Conservation (phyloP, 2,329 filamentous ascomycete genomes). For the Monilinia fructicola region DNA sequence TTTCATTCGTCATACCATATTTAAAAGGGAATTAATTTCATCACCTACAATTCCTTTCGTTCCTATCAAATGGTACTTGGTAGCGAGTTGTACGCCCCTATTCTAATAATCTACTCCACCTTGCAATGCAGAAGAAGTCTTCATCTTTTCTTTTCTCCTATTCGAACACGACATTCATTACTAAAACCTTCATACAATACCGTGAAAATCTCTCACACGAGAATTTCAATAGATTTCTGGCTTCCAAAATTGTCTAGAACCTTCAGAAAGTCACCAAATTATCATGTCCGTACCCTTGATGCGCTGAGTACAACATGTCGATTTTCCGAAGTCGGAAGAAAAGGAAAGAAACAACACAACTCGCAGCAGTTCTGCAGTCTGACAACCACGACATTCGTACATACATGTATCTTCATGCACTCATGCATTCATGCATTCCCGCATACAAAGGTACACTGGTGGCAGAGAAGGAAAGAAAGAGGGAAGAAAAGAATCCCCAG, state of each 20-base stretch:
- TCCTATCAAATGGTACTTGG: not conserved
- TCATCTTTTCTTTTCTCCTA: too few relatives aligned
- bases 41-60: not conserved
- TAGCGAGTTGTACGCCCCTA: not conserved
- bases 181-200: not conserved
- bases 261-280: not conserved
- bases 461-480: not conserved
- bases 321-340: slow-evolving; percentile 15
- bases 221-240: not conserved
- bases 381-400: slow-evolving; percentile 9
- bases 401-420: not conserved
- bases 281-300: not conserved
- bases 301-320: slow-evolving; percentile 12
- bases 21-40: not conserved
- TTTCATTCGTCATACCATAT: not conserved
- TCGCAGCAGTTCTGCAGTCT: slow-evolving; percentile 14
- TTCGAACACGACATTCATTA: slow-evolving; percentile 10
- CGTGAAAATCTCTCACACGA: not conserved
- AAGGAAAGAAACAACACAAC: slow-evolving; percentile 20
- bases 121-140: too few relatives aligned
- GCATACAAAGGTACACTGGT: too few relatives aligned
- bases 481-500: not conserved
- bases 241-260: not conserved
- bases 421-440: too few relatives aligned
- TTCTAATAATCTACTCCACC: not conserved